phyloP scores from a whole-genome alignment of 2,329 filamentous ascomycete species.

The Aspergillus transmontanensis region DNA sequence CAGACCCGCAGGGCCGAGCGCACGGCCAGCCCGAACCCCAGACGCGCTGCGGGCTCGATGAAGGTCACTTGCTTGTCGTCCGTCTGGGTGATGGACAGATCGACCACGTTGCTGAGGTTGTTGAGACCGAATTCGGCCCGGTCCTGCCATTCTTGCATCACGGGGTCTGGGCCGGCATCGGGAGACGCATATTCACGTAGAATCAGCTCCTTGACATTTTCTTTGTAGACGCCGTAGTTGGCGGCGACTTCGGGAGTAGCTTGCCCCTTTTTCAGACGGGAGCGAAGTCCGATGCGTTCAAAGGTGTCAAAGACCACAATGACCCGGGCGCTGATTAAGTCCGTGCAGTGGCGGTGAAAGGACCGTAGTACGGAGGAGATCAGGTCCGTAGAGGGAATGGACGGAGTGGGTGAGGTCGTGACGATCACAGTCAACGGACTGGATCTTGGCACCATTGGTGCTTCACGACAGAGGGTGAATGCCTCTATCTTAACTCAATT shows the following conservation, averaged over 20 bases:
- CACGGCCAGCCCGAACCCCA: constrained; percentile 14
- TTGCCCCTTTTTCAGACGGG: constrained; percentile 10
- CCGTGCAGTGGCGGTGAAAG: constrained; percentile 7
- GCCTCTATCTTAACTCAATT: neutral
- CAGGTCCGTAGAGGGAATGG: constrained; percentile 8
- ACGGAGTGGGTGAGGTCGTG: constrained; percentile 13
- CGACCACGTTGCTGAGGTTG: constrained; percentile 1
- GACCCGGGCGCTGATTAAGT: constrained; percentile 5
- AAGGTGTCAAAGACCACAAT: constrained; percentile 15
- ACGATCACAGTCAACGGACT: constrained; percentile 12
- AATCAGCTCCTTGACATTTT: neutral
- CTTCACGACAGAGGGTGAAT: neutral
- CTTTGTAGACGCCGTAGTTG: constrained; percentile 4
- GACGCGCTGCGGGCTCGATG: constrained; percentile 7
- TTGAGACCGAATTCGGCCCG: constrained; percentile 12
- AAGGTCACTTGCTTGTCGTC: constrained; percentile 3
- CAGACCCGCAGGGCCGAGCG: constrained; percentile 8
- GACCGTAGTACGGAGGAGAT: constrained; percentile 10
- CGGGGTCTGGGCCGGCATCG: neutral
- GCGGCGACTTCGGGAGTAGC: constrained; percentile 4
- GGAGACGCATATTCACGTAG: neutral
- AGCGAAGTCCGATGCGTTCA: constrained; percentile 2
- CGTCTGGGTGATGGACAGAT: constrained; percentile 7
- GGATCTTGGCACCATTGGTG: constrained; percentile 5
- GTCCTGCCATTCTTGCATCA: neutral